Evolutionary conservation across 345 rosid genomes (phyloP), one percentile per base, ranked within the genome.

Genomic region (Pistacia vera): DNA sequence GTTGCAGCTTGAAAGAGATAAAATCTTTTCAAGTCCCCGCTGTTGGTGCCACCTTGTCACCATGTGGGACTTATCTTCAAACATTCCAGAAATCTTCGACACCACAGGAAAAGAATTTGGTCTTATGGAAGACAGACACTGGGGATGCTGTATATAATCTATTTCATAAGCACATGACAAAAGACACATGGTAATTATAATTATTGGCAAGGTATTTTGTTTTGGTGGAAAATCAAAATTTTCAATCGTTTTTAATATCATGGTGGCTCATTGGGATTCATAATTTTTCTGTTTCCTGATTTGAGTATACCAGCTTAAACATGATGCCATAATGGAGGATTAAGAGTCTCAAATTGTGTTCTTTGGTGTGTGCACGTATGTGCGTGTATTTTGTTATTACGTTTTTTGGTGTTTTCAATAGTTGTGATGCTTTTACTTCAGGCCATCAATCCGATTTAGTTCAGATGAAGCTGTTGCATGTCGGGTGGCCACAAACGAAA

Each of bases 401-500:
- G 28, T 49, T 79, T 49, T 63, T 75, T 4, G 38, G 48, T 25
- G 7, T 22, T 44, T 72, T 30, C 18, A 18, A 54, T 56, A 83
- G 55, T 69, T 68, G 72, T 5, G 77, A 46, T 71, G 35, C 74
- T 61, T 87, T 3, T 54, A 63, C 25, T 81, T 44, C 84, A 96
- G 98, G 99, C 99, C 99, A 5, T 88, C 93, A 2, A 77, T 96
- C 75, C 82, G 81, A 49, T 96, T 93, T 81, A 90, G 87, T 81
- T 83, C 88, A 70, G 97, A 93, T 83, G 99, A 96, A 84, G 83
- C 88, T 76, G 88, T 91, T 46, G 93, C 92, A 0, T 96, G 94
- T 79, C 95, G 97, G 52, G 73, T 96, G 81, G 97, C 87, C 33
- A 96, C 98, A 70, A 92, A 93, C 63, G 97, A 96, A 81, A 86